phyloP scores from a whole-genome alignment of 352 stramenopile genomes.

The Phytophthora sojae region DNA sequence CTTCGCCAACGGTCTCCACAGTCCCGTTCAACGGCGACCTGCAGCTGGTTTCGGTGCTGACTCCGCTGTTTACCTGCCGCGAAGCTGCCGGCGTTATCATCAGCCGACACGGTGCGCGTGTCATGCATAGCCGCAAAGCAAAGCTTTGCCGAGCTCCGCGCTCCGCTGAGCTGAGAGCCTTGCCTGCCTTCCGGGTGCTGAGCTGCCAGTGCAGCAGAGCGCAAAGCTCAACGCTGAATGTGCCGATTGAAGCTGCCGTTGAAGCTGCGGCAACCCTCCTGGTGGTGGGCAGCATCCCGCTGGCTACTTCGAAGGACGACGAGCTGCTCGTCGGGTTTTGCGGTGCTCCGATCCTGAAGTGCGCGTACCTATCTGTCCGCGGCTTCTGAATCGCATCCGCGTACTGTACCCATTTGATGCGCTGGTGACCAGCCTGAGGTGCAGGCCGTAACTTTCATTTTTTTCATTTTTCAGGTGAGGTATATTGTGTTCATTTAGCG shows the following conservation, averaged over 20 bases:
- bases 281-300: constrained; percentile 27
- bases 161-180: neutral
- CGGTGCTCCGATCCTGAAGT: too few relatives aligned
- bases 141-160: neutral
- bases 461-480: too few relatives aligned
- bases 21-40: constrained; percentile 9
- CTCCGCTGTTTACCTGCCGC: constrained; percentile 28
- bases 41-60: constrained; percentile 29
- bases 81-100: constrained; percentile 18
- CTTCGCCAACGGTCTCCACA: neutral
- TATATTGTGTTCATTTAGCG: too few relatives aligned
- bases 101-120: constrained; percentile 10
- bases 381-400: too few relatives aligned
- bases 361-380: too few relatives aligned
- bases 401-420: too few relatives aligned
- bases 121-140: neutral
- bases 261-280: constrained; percentile 16
- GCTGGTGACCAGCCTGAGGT: too few relatives aligned
- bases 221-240: constrained; percentile 1
- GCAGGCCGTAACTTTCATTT: too few relatives aligned
- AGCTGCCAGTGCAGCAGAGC: neutral
- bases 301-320: constrained; percentile 9
- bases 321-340: too few relatives aligned
- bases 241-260: constrained; percentile 13
- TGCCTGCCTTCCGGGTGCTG: neutral